Conservation (phyloP, 495 filamentous ascomycete genomes). For the Penicillium parvum region DNA sequence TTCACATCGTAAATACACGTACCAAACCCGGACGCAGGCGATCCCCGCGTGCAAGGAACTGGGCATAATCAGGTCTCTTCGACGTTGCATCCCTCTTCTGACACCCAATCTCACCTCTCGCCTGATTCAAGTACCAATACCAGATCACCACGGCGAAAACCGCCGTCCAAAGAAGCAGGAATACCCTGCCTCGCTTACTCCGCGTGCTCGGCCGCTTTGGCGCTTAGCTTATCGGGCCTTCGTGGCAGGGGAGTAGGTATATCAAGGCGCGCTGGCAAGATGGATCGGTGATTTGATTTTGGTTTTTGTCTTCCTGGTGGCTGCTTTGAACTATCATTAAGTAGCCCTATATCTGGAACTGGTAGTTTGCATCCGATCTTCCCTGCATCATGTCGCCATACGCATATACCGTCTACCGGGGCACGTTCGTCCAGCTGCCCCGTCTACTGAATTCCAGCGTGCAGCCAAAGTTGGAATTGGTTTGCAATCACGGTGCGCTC, state of each 20-base stretch:
- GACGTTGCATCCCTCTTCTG: neutral
- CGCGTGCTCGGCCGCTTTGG: conserved; percentile 2
- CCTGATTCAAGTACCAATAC: neutral
- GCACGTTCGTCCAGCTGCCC: conserved; percentile 46
- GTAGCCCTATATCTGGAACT: too few relatives aligned
- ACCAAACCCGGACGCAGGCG: conserved; percentile 3
- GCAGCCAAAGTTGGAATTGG: conserved; percentile 21
- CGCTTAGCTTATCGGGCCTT: neutral
- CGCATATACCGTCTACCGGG: conserved; percentile 36
- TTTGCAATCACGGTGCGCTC: conserved; percentile 52
- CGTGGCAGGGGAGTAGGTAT: conserved; percentile 1
- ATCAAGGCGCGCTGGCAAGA: conserved; percentile 8
- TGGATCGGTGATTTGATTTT: conserved; percentile 4
- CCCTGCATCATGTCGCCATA: conserved; percentile 13
- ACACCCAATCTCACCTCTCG: neutral
- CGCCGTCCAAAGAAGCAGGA: conserved; percentile 11
- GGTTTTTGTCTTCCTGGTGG: too few relatives aligned
- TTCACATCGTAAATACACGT: neutral
- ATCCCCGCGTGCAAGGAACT: conserved; percentile 4
- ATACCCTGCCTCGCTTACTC: conserved; percentile 3
- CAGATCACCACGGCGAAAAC: conserved; percentile 4
- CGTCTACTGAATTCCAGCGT: conserved; percentile 9
- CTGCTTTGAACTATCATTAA: too few relatives aligned
- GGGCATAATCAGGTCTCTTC: neutral
- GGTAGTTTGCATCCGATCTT: conserved; percentile 1